Evolutionary conservation across 345 rosid species (phyloP), one percentile per base, ranked within the genome.

Genomic region (Lenwebbia sp.): DNA sequence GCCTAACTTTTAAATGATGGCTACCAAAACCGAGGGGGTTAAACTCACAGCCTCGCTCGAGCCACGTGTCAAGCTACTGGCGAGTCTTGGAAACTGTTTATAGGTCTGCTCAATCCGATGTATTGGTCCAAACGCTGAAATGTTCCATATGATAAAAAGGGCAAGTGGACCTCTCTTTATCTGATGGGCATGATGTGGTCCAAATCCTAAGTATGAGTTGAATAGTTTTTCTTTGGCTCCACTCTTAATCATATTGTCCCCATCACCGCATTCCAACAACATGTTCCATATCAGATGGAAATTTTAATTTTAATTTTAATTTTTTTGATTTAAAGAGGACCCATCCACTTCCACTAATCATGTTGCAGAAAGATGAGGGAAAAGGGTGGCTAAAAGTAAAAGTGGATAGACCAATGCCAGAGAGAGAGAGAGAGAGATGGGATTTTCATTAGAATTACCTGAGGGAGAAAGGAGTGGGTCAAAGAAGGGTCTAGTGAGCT

Each of bases 211-310:
- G 52, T 83, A 47, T 47, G 70, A 75, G 81, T 44, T 85, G 83
- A 56, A 51, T 84, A 83, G 47, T 84, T 82, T 13, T 49, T 23
- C 74, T 25, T 82, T 52, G 86, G 75, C 87, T 76, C 87, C 87
- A 85, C 87, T 23, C 55, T 53, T 89, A 89, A 92, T 92, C 85
- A 92, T 92, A 88, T 86, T 90, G 90, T 86, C 90, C 87, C 87
- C 84, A 85, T 88, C 92, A 85, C 90, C 89, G 90, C 91, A 91
- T 90, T 88, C 90, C 89, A 88, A 88, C 82, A 62, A 85, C 37
- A 33, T 65, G 41, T 33, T 89, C 83, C 84, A 86, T 83, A 87
- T 84, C 86, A 86, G 82, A 60, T 56, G 87, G 51, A 87, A 52
- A 54, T 33, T 33, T 62, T 65, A 4, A 41, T 44, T 44, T 44